Evolutionary conservation across 345 rosid species (phyloP).

Genomic region (Sonneratia alba): DNA sequence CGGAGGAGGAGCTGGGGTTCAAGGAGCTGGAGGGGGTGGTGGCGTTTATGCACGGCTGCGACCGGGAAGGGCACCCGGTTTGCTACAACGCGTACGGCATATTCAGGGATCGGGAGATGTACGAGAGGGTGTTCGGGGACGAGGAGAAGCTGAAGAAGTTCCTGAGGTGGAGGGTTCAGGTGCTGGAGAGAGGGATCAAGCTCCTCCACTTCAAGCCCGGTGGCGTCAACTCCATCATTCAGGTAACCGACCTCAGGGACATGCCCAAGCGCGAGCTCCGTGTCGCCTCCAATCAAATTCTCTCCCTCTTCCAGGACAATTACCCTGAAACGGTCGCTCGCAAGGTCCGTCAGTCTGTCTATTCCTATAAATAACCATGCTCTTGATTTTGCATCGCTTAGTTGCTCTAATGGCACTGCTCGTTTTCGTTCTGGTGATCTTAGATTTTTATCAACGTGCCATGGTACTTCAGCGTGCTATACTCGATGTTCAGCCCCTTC

Average conservation of each 20-base stretch:
- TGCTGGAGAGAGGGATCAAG: constrained; percentile 74
- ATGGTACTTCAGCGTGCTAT: constrained; percentile 86
- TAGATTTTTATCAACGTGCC: constrained; percentile 97
- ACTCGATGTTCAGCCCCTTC: constrained; percentile 87
- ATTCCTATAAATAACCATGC: background rate
- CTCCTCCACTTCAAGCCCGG: constrained; percentile 84
- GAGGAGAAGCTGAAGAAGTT: constrained; percentile 78
- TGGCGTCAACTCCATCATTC: constrained; percentile 82
- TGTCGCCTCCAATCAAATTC: constrained; percentile 79
- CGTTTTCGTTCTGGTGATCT: no score
- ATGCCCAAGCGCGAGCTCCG: constrained; percentile 96
- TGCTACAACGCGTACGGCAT: constrained; percentile 93
- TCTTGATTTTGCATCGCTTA: background rate
- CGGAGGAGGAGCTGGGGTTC: constrained; percentile 76
- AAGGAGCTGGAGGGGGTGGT: constrained; percentile 82
- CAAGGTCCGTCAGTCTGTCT: constrained; percentile 39
- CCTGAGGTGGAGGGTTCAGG: constrained; percentile 89
- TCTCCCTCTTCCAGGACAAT: constrained; percentile 90
- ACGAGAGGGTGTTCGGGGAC: constrained; percentile 78
- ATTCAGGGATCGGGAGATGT: constrained; percentile 69
- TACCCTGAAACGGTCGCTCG: constrained; percentile 99
- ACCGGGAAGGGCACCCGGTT: constrained; percentile 80
- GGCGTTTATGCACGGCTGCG: constrained; percentile 85
- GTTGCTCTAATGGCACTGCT: no score
- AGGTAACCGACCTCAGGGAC: constrained; percentile 89